Conservation (phyloP, 2,329 filamentous ascomycete species). For the Lasiodiplodia citricola region DNA sequence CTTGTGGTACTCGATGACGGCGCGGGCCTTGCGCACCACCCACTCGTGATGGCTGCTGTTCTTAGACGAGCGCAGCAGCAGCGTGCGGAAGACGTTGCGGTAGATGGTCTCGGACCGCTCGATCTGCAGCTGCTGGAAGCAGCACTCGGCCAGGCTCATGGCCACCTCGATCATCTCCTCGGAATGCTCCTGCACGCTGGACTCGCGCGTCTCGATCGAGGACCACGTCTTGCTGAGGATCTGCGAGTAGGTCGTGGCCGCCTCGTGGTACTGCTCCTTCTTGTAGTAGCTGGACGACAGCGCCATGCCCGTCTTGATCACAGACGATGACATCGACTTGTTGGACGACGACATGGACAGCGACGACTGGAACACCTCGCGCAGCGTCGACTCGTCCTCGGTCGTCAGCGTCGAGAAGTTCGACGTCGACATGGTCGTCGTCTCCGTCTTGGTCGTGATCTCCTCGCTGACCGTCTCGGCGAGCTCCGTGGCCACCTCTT, state of each 20-base stretch:
- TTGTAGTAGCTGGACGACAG: conserved; percentile 30
- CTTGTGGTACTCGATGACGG: conserved; percentile 38
- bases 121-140: conserved; percentile 36
- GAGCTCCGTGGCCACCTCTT: conserved; percentile 32
- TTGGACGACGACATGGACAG: conserved; percentile 31
- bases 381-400: conserved; percentile 32
- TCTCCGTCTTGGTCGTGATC: conserved; percentile 29
- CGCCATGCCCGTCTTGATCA: conserved; percentile 33
- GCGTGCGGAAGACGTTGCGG: conserved; percentile 36
- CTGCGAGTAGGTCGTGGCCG: conserved; percentile 33
- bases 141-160: conserved; percentile 35
- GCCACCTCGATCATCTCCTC: conserved; percentile 44
- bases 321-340: neutral
- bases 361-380: conserved; percentile 33
- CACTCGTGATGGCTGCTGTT: conserved; percentile 31
- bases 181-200: conserved; percentile 54
- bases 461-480: conserved; percentile 35
- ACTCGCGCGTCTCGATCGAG: conserved; percentile 44
- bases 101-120: conserved; percentile 37
- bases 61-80: conserved; percentile 29
- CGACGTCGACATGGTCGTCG: conserved; percentile 20
- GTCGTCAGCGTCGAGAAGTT: conserved; percentile 26
- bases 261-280: conserved; percentile 34
- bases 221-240: conserved; percentile 35
- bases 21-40: conserved; percentile 32